Percentiles rank a stretch among this genome's conserved stretches.
Evolutionary conservation across 176 grass and related monocot genomes (phyloP).

Genomic region (Oryza officinalis): DNA sequence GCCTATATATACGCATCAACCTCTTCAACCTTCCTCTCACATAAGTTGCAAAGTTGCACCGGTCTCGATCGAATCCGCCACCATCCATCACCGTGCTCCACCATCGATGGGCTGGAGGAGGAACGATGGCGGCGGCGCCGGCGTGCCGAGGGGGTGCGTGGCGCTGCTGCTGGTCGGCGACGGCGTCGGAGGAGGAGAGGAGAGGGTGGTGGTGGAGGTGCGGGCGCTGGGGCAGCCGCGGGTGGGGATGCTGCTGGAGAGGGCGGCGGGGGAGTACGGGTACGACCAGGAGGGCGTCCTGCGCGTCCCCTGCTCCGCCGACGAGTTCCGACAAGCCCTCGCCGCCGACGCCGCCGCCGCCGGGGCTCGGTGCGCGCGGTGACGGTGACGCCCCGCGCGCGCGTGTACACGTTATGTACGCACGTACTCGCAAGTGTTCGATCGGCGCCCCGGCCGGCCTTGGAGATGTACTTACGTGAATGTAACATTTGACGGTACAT

Average conservation of each 20-base stretch:
- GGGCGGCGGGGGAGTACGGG: slow-evolving; percentile 51
- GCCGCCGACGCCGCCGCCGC: background rate
- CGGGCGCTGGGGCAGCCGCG: slow-evolving; percentile 33
- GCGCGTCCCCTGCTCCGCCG: slow-evolving; percentile 49
- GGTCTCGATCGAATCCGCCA: too few species aligned
- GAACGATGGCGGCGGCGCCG: background rate
- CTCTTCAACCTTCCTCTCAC: too few species aligned
- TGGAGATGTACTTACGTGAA: background rate
- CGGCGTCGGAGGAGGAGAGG: background rate
- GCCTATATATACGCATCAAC: background rate
- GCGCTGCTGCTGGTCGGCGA: slow-evolving; percentile 50
- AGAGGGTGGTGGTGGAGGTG: slow-evolving; percentile 43
- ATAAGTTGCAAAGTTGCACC: too few species aligned
- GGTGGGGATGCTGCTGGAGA: slow-evolving; percentile 48
- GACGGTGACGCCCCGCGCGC: too few species aligned
- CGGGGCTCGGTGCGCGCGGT: background rate
- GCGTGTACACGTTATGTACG: too few species aligned
- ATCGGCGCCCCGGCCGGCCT: background rate
- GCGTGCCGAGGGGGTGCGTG: slow-evolving; percentile 49
- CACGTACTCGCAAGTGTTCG: too few species aligned
- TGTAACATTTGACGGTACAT: too few species aligned
- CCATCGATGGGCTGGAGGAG: slow-evolving; percentile 31
- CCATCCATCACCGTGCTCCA: too few species aligned
- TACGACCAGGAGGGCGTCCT: slow-evolving; percentile 54
- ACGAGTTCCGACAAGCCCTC: slow-evolving; percentile 36